Evolutionary conservation across 345 rosid genomes (phyloP), one percentile per base, ranked within the genome.

Genomic region (Eucalyptus tenuipes): DNA sequence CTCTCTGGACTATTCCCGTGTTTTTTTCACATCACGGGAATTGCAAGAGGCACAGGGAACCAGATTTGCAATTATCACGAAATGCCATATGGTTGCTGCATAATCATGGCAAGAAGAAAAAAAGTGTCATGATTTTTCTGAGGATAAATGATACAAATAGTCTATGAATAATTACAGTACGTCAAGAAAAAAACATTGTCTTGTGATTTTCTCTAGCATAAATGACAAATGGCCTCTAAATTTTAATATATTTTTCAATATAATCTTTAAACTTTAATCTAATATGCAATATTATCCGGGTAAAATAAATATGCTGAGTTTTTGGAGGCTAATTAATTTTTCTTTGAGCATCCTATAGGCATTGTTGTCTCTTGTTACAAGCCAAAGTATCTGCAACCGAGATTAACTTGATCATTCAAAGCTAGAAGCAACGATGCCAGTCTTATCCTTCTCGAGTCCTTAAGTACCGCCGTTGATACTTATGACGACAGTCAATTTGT

Each of bases 251-350:
- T 3, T 2, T 0, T 53, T 53, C 2, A 3, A 8, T 53, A 53
- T 53, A 53, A 2, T 53, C 1, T 0, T 53, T 22, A 1, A 2
- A 20, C 59, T 53, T 53, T 53, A 53, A 53, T 8, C 1, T 22
- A 22, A 53, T 22, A 53, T 7, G 27, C 11, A 53, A 53, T 53
- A 53, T 53, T 53, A 22, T 7, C 89, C 91, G 92, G 97, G 96
- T 96, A 90, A 44, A 53, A 59, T 24, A 7, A 29, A 53, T 7
- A 71, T 16, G 5, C 2, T 44, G 47, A 20, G 45, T 37, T 71
- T 71, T 71, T 71, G 3, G 15, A 71, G 27, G 8, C 45, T 37
- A 37, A 71, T 18, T 20, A 71, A 71, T 71, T 18, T 8, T 37
- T 18, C 82, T 5, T 71, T 33, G 81, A 33, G 82, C 47, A 37